phyloP scores from a whole-genome alignment of 306 rosid species.

The Medicago lupulina region DNA sequence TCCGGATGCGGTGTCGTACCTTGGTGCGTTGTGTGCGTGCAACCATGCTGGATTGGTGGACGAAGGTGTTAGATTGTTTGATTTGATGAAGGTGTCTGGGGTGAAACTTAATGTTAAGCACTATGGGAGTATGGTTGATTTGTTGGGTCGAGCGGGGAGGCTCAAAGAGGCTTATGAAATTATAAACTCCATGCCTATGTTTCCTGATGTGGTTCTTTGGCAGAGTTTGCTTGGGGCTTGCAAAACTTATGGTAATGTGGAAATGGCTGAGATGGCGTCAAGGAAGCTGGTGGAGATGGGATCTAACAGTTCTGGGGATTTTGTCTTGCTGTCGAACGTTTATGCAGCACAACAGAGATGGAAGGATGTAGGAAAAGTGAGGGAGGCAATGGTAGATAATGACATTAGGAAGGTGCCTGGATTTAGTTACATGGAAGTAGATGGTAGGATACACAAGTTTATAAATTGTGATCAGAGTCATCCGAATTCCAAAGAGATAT shows the following conservation, averaged over 20 bases:
- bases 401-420: constrained; percentile 88
- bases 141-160: constrained; percentile 87
- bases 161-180: constrained; percentile 75
- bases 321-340: constrained; percentile 82
- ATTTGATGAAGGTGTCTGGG: constrained; percentile 55
- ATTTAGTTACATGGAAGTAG: constrained; percentile 77
- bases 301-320: constrained; percentile 80
- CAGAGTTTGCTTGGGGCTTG: constrained; percentile 90
- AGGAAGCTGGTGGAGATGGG: constrained; percentile 81
- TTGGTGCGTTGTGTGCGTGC: constrained; percentile 75
- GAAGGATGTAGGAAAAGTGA: constrained; percentile 84
- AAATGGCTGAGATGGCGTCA: constrained; percentile 82
- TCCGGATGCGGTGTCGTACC: constrained; percentile 81
- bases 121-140: constrained; percentile 81
- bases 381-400: constrained; percentile 69
- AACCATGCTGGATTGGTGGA: constrained; percentile 88
- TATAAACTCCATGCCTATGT: constrained; percentile 62
- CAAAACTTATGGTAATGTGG: constrained; percentile 82
- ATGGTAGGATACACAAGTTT: constrained; percentile 69
- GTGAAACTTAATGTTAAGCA: constrained; percentile 73
- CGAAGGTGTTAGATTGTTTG: constrained; percentile 72
- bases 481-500: constrained; percentile 60
- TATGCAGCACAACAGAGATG: constrained; percentile 81
- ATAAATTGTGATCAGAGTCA: constrained; percentile 79
- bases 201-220: constrained; percentile 82